Evolutionary conservation across 2,329 filamentous ascomycete genomes (phyloP).

Genomic region (Xylogone sp.): DNA sequence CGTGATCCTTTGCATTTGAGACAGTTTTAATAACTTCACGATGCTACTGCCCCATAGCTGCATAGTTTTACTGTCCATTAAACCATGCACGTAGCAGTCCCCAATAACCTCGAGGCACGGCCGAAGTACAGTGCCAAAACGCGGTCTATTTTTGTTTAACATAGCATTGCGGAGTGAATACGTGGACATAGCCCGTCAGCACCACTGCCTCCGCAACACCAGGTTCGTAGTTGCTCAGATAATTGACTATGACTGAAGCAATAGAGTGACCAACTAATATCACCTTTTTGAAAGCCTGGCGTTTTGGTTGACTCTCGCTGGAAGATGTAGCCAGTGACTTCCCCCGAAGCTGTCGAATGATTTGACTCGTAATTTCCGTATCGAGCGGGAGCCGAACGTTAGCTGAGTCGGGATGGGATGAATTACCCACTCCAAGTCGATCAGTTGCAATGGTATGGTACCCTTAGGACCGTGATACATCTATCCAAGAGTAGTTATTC

Average conservation of each 20-base stretch:
- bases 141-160: no score
- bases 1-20: no score
- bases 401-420: slow-evolving; percentile 1
- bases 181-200: not conserved
- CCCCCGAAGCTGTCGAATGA: not conserved
- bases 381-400: slow-evolving; percentile 5
- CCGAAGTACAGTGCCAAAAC: no score
- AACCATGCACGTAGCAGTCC: no score
- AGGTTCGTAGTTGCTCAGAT: not conserved
- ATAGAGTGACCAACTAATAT: not conserved
- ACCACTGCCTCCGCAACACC: not conserved
- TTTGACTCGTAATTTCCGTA: not conserved
- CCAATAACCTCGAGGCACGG: no score
- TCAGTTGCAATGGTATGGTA: slow-evolving; percentile 7
- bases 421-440: slow-evolving; percentile 2
- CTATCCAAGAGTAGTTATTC: not conserved
- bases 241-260: not conserved
- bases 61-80: no score
- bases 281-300: not conserved
- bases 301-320: not conserved
- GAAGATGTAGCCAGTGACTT: not conserved
- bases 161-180: no score
- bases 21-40: no score
- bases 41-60: no score
- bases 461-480: not conserved